phyloP scores from a whole-genome alignment of 2,329 filamentous ascomycete species.

The Colletotrichum euphorbiae region DNA sequence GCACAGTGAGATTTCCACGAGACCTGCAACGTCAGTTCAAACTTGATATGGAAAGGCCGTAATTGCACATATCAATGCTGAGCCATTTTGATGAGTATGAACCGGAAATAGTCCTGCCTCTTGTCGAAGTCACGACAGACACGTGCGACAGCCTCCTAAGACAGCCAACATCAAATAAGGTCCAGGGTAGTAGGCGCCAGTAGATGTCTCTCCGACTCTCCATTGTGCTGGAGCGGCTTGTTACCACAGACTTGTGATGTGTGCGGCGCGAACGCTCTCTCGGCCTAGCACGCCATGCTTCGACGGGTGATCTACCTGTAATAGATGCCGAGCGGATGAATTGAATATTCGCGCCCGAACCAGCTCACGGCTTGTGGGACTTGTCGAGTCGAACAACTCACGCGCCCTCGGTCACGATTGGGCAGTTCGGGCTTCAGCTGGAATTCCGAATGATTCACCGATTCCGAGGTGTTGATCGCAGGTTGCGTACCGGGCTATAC shows the following conservation, averaged over 20 bases:
- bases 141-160: neutral
- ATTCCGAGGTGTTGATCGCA: slow-evolving; percentile 1
- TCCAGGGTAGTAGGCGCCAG: neutral
- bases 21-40: slow-evolving; percentile 3
- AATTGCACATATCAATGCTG: neutral
- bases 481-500: slow-evolving; percentile 26
- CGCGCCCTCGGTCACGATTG: slow-evolving; percentile 5
- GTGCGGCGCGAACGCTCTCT: neutral
- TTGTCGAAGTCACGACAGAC: neutral
- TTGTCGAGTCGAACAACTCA: neutral
- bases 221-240: slow-evolving; percentile 6
- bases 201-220: neutral
- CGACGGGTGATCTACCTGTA: slow-evolving; percentile 2
- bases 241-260: neutral
- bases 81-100: neutral
- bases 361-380: neutral
- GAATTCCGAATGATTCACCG: slow-evolving; percentile 2
- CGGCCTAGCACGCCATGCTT: too few species aligned
- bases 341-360: neutral
- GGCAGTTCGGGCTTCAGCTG: slow-evolving; percentile 16
- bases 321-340: slow-evolving; percentile 4
- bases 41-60: neutral
- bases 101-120: neutral
- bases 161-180: neutral
- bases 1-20: neutral